Evolutionary conservation across 225 moss, liverwort and hornwort genomes (phyloP), one percentile per base, ranked within the genome.

Genomic region (Physcomitrium patens): DNA sequence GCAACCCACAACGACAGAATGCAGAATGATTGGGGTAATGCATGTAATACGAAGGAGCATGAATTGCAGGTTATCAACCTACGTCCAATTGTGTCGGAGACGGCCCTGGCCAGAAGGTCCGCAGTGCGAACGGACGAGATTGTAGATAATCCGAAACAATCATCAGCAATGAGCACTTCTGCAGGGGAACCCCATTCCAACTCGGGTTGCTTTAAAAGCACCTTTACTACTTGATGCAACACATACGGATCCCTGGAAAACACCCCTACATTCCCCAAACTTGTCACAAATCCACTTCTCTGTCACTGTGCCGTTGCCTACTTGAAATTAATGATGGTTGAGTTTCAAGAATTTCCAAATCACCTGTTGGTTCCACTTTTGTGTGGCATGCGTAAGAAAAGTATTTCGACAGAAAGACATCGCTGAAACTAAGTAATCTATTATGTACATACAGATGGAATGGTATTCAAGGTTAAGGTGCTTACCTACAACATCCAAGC

Each of bases 141-240:
- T 20, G 91, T 83, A 31, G 94, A 95, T 68, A 87, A 62, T 23
- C 86, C 92, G 60, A 89, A 95, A 71, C 90, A 92, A 79, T 95
- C 94, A 20, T 94, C 90, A 16, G 92, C 94, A 37, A 95, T 76
- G 59, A 91, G 83, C 65, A 95, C 91, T 73, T 92, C 85, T 52
- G 77, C 76, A 24, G 91, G 92, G 49, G 68, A 63, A 73, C 76
- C 85, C 73, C 87, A 76, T 50, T 87, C 86, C 76, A 92, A 83
- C 63, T 87, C 78, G 10, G 91, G 87, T 60, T 80, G 83, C 55
- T 92, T 91, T 74, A 95, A 76, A 43, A 92, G 76, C 71, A 92
- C 86, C 56, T 89, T 80, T 19, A 85, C 92, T 16, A 92, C 94
- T 72, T 89, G 84, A 10, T 86, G 82, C 68, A 94, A 74, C 24